Evolutionary conservation across 2,329 filamentous ascomycete species (phyloP).

Genomic region (Endoconidiophora polonica): DNA sequence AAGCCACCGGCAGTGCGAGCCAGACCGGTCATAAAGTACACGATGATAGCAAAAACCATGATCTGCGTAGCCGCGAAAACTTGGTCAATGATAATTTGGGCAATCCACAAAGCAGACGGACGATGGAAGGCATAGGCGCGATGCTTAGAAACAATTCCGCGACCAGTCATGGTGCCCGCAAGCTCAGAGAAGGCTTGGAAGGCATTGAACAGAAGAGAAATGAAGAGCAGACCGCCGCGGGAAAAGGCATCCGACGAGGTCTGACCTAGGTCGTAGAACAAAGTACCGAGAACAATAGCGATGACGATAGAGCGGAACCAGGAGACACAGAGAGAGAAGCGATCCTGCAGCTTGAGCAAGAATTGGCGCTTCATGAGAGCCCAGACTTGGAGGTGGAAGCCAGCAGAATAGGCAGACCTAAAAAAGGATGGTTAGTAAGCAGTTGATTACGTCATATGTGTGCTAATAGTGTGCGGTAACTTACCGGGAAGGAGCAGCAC

Average conservation of each 20-base stretch:
- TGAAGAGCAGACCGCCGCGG: constrained; percentile 66
- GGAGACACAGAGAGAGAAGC: constrained; percentile 55
- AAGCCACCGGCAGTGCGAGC: constrained; percentile 56
- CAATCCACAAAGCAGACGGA: constrained; percentile 68
- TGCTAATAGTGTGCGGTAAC: background rate
- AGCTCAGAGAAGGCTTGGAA: constrained; percentile 74
- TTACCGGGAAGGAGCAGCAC: constrained; percentile 47
- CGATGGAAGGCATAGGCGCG: constrained; percentile 69
- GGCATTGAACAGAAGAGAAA: constrained; percentile 68
- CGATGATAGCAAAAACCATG: constrained; percentile 53
- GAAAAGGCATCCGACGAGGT: constrained; percentile 59
- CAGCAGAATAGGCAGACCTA: constrained; percentile 42
- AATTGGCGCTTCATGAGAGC: constrained; percentile 73
- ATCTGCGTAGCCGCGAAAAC: constrained; percentile 57
- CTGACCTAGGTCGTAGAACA: constrained; percentile 54
- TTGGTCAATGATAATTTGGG: constrained; percentile 64
- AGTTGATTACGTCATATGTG: background rate
- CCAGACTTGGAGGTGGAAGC: constrained; percentile 70
- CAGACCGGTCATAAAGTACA: constrained; percentile 64
- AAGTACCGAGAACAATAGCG: constrained; percentile 62
- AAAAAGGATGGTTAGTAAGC: background rate
- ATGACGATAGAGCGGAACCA: constrained; percentile 55
- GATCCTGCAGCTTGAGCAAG: constrained; percentile 72
- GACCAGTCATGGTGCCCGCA: constrained; percentile 55
- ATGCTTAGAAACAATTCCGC: constrained; percentile 70